Evolutionary conservation across 805 yeast species (phyloP).

Genomic region (Wickerhamomyces pijperi): DNA sequence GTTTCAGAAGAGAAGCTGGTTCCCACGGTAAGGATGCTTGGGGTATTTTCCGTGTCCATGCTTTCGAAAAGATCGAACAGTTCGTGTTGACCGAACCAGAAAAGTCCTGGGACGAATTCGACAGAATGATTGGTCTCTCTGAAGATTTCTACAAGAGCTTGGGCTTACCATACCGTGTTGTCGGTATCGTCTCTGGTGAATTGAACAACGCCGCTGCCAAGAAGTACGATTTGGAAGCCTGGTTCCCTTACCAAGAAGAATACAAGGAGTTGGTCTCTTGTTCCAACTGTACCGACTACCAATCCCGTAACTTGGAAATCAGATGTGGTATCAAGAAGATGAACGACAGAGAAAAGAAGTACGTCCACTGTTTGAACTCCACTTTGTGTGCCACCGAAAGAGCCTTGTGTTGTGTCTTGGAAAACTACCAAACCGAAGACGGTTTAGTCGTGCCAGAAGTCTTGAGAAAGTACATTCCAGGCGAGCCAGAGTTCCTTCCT

Average conservation of each 20-base stretch:
- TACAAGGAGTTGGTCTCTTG: slow-evolving; percentile 97
- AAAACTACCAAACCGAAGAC: slow-evolving; percentile 95
- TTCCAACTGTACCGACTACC: slow-evolving; percentile 99
- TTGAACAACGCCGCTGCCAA: slow-evolving; percentile 98
- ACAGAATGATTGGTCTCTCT: slow-evolving; percentile 81
- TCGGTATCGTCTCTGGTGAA: slow-evolving; percentile 97
- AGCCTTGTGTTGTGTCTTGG: slow-evolving; percentile 93
- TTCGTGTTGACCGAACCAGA: slow-evolving; percentile 94
- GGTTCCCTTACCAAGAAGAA: slow-evolving; percentile 99
- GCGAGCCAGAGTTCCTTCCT: slow-evolving; percentile 95
- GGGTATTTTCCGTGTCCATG: slow-evolving; percentile 99
- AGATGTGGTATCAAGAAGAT: slow-evolving; percentile 96
- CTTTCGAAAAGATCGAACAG: slow-evolving; percentile 97
- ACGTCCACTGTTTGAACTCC: slow-evolving; percentile 96
- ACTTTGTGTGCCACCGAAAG: slow-evolving; percentile 97
- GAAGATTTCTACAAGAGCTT: slow-evolving; percentile 91
- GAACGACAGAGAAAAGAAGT: slow-evolving; percentile 92
- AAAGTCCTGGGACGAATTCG: slow-evolving; percentile 95
- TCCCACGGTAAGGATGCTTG: slow-evolving; percentile 99
- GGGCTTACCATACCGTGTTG: slow-evolving; percentile 92
- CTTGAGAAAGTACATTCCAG: slow-evolving; percentile 91
- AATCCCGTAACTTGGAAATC: slow-evolving; percentile 95
- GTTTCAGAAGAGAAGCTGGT: slow-evolving; percentile 99
- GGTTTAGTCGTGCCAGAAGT: slow-evolving; percentile 93
- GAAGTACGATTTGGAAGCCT: slow-evolving; percentile 97